These are phyloP conservation scores for Rutstroemia sp. DNA, from an alignment of 2,329 filamentous ascomycete species.

Conservation along the genomic window DNA sequence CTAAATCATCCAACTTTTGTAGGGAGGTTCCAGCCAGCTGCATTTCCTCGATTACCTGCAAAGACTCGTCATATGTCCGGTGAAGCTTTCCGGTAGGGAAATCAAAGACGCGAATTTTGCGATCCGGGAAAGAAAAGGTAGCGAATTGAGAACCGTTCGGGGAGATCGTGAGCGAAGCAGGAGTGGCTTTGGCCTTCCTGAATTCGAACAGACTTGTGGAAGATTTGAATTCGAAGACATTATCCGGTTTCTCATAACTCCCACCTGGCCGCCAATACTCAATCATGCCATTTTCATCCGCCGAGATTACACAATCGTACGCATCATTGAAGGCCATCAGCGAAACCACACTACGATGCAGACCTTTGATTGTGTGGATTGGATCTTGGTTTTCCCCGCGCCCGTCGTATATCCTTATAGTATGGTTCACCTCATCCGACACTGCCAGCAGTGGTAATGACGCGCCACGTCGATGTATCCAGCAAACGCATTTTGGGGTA, in stretches of 20 bases:
- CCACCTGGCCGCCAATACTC: slow-evolving; percentile 89
- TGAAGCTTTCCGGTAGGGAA: slow-evolving; percentile 83
- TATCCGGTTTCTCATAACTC: slow-evolving; percentile 82
- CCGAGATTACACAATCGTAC: slow-evolving; percentile 86
- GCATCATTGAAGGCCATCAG: slow-evolving; percentile 84
- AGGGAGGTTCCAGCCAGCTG: slow-evolving; percentile 84
- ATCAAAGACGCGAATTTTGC: slow-evolving; percentile 89
- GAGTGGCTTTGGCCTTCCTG: slow-evolving; percentile 86
- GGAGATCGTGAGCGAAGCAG: slow-evolving; percentile 75
- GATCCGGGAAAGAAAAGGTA: slow-evolving; percentile 84
- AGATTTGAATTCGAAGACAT: slow-evolving; percentile 88
- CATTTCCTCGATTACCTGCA: slow-evolving; percentile 85
- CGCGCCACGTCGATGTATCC: slow-evolving; percentile 84
- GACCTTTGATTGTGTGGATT: slow-evolving; percentile 65
- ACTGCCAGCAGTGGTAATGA: slow-evolving; percentile 81
- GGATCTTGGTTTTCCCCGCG: slow-evolving; percentile 71
- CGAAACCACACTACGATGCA: slow-evolving; percentile 78
- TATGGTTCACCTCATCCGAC: slow-evolving; percentile 63
- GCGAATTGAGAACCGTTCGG: slow-evolving; percentile 81
- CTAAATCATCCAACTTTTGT: slow-evolving; percentile 77
- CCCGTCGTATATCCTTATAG: slow-evolving; percentile 82
- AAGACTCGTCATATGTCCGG: slow-evolving; percentile 90
- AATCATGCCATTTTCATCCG: slow-evolving; percentile 85
- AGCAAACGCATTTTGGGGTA: slow-evolving; percentile 74
- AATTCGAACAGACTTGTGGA: slow-evolving; percentile 94